Base-by-base conservation (phyloP, 139 green algal species). In the Chlorella sp. region DNA sequence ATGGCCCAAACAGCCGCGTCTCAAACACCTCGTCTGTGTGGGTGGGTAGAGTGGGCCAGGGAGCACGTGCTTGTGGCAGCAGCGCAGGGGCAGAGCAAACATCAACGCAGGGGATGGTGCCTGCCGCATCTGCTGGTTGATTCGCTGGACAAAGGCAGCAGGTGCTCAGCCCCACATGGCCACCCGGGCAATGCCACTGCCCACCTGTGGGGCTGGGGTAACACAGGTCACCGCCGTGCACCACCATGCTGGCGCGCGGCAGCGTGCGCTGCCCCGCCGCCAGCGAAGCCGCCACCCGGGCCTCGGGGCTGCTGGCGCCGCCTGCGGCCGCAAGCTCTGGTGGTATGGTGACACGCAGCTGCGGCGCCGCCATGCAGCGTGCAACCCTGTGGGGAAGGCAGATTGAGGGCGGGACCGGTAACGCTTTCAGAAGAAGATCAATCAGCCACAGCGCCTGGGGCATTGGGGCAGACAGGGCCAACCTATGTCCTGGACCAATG, bases 181-280 rank as follows among this genome's bases (percentile, higher is more conserved):
- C 51, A 60, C 2, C 51, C 65, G 1, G 4, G 32, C 17, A 9
- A 9, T 11, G 26, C 30, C 57, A 67, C 30, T 11, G 28, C 28
- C 18, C 56, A 86, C 63, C 87, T 39, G 88, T 93, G 30, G 95
- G 95, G 84, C 96, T 95, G 64, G 95, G 95, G 86, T 98, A 98
- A 26, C 93, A 94, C 72, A 98, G 87, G 87, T 98, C 95, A 1
- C 95, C 95, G 1, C 95, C 95, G 32, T 98, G 76, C 15, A 98
- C 51, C 68, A 98, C 83, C 71, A 96, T 60, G 15, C 91, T 85
- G 3, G 69, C 93, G 2, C 95, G 89, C 1, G 94, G 95, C 47
- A 98, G 87, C 56, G 81, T 74, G 39, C 89, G 62, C 47, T 72
- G 39, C 18, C 78, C 62, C 2, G 78, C 78, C 39, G 41, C 62